Conservation (phyloP, 495 filamentous ascomycete species). For the Talaromyces trachyspermus region DNA sequence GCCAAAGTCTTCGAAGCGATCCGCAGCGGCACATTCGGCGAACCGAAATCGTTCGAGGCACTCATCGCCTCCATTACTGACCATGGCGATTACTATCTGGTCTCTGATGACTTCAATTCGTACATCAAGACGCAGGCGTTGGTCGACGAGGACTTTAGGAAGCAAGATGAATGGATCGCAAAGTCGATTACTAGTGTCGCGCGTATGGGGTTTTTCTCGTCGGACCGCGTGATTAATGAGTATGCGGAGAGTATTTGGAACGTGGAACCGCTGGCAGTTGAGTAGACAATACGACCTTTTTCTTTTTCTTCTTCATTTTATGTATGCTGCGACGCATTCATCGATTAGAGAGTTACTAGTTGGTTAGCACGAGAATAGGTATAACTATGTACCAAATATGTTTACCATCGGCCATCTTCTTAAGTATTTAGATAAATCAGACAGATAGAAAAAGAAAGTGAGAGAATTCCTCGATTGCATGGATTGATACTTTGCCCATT, state of each 20-base stretch:
- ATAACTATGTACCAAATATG: no score
- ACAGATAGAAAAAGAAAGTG: no score
- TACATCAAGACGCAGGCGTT: constrained; percentile 85
- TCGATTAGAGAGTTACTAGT: no score
- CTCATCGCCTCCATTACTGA: constrained; percentile 77
- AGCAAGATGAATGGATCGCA: constrained; percentile 84
- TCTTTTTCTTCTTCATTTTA: no score
- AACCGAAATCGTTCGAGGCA: constrained; percentile 64
- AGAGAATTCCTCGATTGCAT: no score
- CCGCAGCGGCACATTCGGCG: constrained; percentile 68
- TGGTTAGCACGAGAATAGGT: no score
- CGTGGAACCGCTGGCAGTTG: constrained; percentile 60
- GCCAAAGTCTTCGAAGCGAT: constrained; percentile 77
- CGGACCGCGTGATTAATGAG: constrained; percentile 94
- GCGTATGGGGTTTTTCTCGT: constrained; percentile 95
- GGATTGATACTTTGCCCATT: no score
- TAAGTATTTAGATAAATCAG: no score
- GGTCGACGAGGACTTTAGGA: constrained; percentile 82
- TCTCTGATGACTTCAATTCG: constrained; percentile 91
- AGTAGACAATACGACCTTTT: constrained; percentile 16
- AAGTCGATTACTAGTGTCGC: constrained; percentile 84
- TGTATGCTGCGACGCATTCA: no score
- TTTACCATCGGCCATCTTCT: no score
- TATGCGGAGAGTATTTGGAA: constrained; percentile 98
- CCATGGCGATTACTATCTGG: constrained; percentile 95